Evolutionary conservation across 345 rosid species (phyloP), one percentile per base, ranked within the genome.

Genomic region (Brassica carinata): DNA sequence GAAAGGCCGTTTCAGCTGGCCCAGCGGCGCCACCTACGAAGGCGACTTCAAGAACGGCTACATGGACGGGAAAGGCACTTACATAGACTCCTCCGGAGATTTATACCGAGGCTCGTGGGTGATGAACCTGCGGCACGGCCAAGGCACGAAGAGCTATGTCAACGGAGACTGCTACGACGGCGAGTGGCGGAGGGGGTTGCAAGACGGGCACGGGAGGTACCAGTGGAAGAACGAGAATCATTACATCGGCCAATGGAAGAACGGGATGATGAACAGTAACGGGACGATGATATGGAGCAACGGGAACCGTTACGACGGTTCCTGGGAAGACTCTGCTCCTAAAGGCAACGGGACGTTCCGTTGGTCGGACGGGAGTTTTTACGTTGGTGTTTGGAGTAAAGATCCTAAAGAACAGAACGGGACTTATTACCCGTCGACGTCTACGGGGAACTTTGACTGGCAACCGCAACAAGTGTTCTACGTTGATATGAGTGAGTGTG

Each of bases 41-140:
- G 99, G 99, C 7, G 98, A 96, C 29, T 96, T 96, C 89, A 93
- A 90, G 77, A 84, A 79, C 72, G 97, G 94, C 2, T 93, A 81
- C 69, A 90, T 96, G 96, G 97, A 96, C 80, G 99, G 99, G 3
- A 88, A 87, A 40, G 99, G 84, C 70, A 92, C 98, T 34, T 96
- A 90, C 36, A 89, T 90, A 0, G 94, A 91, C 10, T 84, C 89
- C 1, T 73, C 86, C 7, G 98, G 98, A 4, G 91, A 87, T 61
- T 85, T 89, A 0, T 96, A 92, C 43, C 87, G 77, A 79, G 99
- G 99, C 30, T 74, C 76, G 30, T 96, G 99, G 99, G 90, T 90
- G 18, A 92, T 93, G 97, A 92, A 96, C 83, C 80, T 93, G n/a
- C 88, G 89, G 78, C 96, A 93, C 58, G 98, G 99, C 0, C 88